phyloP scores from a whole-genome alignment of 495 filamentous ascomycete species.

The Patellaria atrata region DNA sequence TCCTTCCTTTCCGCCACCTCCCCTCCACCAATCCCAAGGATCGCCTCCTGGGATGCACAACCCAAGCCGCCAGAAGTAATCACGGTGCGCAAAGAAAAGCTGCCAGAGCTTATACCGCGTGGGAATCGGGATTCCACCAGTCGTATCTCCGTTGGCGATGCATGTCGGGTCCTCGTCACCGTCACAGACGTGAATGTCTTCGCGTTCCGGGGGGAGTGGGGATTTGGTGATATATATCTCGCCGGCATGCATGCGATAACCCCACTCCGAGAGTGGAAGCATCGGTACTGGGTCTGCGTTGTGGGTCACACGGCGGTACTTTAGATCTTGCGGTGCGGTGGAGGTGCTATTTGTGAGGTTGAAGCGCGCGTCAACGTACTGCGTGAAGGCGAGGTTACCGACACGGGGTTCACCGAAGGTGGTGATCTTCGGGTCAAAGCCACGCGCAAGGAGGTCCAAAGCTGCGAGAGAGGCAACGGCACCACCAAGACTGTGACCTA shows the following conservation, averaged over 20 bases:
- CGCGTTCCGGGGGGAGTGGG: conserved; percentile 46
- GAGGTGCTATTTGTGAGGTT: conserved; percentile 26
- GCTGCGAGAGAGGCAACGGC: conserved; percentile 81
- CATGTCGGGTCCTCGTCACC: conserved; percentile 60
- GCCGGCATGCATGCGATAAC: conserved; percentile 67
- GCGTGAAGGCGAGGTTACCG: conserved; percentile 57
- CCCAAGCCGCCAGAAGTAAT: conserved; percentile 91
- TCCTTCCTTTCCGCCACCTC: too few species aligned
- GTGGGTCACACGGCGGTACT: conserved; percentile 74
- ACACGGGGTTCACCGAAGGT: conserved; percentile 87
- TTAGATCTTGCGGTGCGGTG: conserved; percentile 16
- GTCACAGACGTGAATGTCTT: conserved; percentile 54
- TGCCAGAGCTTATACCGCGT: conserved; percentile 64
- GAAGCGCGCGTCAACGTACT: conserved; percentile 57
- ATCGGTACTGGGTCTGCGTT: conserved; percentile 77
- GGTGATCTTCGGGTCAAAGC: conserved; percentile 61
- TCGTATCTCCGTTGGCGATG: conserved; percentile 34
- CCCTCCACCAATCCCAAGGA: conserved; percentile 50
- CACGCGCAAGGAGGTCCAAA: conserved; percentile 54
- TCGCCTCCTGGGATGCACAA: conserved; percentile 80
- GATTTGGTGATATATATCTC: conserved; percentile 73
- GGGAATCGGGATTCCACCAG: conserved; percentile 34
- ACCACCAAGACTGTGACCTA: conserved; percentile 86
- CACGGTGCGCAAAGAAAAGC: conserved; percentile 84
- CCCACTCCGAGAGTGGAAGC: conserved; percentile 74